Base-by-base conservation (phyloP, 352 stramenopile species). In the Peronospora destructor region DNA sequence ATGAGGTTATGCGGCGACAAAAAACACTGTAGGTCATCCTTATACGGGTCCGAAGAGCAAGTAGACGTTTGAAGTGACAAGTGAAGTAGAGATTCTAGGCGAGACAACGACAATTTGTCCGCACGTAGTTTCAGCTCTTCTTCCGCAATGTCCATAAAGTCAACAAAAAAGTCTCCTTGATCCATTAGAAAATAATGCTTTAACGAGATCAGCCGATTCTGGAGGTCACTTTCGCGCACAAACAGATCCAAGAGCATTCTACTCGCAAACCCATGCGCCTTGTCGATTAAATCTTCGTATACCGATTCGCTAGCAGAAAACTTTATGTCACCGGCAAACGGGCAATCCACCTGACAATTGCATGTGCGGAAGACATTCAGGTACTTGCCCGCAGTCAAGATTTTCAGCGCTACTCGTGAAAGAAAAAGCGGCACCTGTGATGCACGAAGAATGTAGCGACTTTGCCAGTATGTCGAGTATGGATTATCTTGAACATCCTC, bases 141-240 rank as follows among this genome's bases (percentile, higher is more conserved):
- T 59, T 98, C 94, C 0, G 96, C 96, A 4, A 90, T 72, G 56
- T 99, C 94, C 62, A 99, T 89, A 65, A 99, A 98, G 53, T 98
- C 87, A 11, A 98, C 87, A 49, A 99, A 97, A 52, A 98, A 98
- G 55, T 99, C 96, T 23, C 97, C 97, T 64, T 98, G 95, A 55
- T 98, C 94, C 65, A 99, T 91, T 5, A 99, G 68, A 45, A 99
- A 99, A 67, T 98, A 99, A 49, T 97, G 94, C 59, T 98, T 98
- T 51, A 99, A 71, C 12, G 92, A 94, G 16, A 67, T 56, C 9
- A 96, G 45, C 3, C 85, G 77, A 34, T 81, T 78, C 38, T 78
- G 64, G 6, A 96, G 50, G 47, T 95, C 78, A 33, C 93, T 78
- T 32, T 95, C 84, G 3, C 80, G 61, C n/a, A 94, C 57, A 34